Evolutionary conservation across 495 filamentous ascomycete species (phyloP).

Genomic region (Alectoria sarmentosa): DNA sequence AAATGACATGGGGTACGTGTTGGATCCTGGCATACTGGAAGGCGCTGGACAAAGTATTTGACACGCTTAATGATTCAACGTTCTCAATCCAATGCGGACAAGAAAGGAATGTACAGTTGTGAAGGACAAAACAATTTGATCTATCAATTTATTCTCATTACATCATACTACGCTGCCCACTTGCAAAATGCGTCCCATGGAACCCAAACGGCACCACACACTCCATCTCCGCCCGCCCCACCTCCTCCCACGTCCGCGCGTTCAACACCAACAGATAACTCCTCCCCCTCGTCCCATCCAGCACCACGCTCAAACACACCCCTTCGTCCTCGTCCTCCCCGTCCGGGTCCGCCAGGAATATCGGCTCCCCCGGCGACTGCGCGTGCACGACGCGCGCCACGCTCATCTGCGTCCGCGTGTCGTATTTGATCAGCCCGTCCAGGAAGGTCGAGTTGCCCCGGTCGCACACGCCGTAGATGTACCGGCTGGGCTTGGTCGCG

Average conservation of each 20-base stretch:
- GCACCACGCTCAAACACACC: constrained; percentile 61
- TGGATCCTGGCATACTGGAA: too few species aligned
- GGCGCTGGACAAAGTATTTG: too few species aligned
- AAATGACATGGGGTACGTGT: too few species aligned
- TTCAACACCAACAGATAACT: constrained; percentile 68
- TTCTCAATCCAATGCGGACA: too few species aligned
- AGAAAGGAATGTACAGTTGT: too few species aligned
- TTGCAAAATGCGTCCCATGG: constrained; percentile 45
- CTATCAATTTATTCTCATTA: too few species aligned
- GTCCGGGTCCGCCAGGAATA: constrained; percentile 54
- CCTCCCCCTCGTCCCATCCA: constrained; percentile 53
- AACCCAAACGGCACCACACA: constrained; percentile 61
- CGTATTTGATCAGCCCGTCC: constrained; percentile 63
- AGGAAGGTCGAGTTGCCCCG: constrained; percentile 53
- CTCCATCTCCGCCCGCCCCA: constrained; percentile 58
- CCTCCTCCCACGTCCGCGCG: constrained; percentile 56
- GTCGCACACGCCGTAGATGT: constrained; percentile 53
- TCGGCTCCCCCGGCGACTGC: constrained; percentile 66
- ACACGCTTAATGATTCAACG: too few species aligned
- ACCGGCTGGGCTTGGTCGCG: constrained; percentile 50
- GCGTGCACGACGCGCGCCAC: constrained; percentile 50
- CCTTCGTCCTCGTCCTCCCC: constrained; percentile 54
- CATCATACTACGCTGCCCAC: background rate
- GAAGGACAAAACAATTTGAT: too few species aligned
- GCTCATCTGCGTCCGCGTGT: constrained; percentile 45